Base-by-base conservation (phyloP, 129 eudicot genomes). In the Centrapalus pauciflorus region DNA sequence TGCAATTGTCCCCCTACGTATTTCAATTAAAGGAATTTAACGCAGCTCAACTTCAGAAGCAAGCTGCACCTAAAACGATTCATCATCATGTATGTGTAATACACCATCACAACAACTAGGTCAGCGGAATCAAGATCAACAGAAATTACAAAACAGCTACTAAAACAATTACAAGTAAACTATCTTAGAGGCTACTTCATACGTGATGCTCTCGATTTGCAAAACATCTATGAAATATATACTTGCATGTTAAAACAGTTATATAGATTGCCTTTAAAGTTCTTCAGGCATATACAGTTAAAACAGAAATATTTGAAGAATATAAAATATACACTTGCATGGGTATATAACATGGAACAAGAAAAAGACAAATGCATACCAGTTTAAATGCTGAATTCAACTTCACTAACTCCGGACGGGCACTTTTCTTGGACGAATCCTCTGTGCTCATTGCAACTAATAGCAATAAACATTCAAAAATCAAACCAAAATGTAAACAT, bases 341-440 rank as follows among this genome's bases (percentile, higher is more conserved):
- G 55, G 25, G 30, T 51, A 52, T 19, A 63, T 57, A 41, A 0
- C 1, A 17, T 5, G 4, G 21, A 37, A 16, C 55, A 52, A 65
- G 29, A 37, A 16, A 65, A 52, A 65, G 29, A 2, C 33, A 57
- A 75, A 26, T 5, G 61, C 12, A 0, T 82, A 85, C 96, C 96
- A 85, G 66, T 73, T 85, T 82, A 58, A 80, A 80, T n/a, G 89
- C 93, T 50, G 43, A 70, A 43, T 80, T 68, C 84, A 88, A 59
- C 83, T 76, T 88, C 73, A 85, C 83, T 62, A 85, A 52, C 45
- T 80, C 92, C 61, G 92, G 83, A 50, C 60, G 77, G 0, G 71
- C 40, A 50, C 12, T 60, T 46, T 80, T 85, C 77, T 80, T 82
- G 25, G 81, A 59, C 8, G 72, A 67, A 59, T 80, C 78, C 43